Percentiles rank a stretch among this genome's conserved stretches.
Evolutionary conservation across 202 grass and related monocot genomes (phyloP).

Genomic region (Panicum virgatum): DNA sequence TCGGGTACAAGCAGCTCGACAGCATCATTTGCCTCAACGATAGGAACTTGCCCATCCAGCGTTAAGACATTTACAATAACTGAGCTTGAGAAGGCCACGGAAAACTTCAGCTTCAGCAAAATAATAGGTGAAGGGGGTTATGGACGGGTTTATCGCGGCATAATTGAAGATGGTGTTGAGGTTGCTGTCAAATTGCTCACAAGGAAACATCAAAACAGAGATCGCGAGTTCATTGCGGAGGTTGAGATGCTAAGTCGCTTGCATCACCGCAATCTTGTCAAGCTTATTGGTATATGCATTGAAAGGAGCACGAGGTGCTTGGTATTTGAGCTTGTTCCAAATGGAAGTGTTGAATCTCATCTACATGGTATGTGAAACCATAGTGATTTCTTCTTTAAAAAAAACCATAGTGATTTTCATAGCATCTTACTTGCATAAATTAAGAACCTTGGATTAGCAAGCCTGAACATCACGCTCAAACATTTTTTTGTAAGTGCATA

Average conservation of each 20-base stretch:
- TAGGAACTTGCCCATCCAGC: slow-evolving; percentile 46
- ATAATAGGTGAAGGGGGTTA: slow-evolving; percentile 83
- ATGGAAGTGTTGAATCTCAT: slow-evolving; percentile 80
- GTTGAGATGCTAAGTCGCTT: slow-evolving; percentile 78
- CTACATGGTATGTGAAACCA: slow-evolving; percentile 58
- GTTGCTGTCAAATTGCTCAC: slow-evolving; percentile 85
- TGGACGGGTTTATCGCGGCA: slow-evolving; percentile 67
- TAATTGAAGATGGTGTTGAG: slow-evolving; percentile 58
- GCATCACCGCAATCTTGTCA: slow-evolving; percentile 85
- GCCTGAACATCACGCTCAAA: not conserved
- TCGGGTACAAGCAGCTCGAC: slow-evolving; percentile 58
- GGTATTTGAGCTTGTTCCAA: slow-evolving; percentile 74
- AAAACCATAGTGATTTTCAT: slow-evolving; percentile 11
- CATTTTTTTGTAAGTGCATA: not conserved
- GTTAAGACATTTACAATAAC: slow-evolving; percentile 67
- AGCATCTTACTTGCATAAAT: not conserved
- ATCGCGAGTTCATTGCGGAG: slow-evolving; percentile 80
- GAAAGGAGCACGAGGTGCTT: slow-evolving; percentile 60
- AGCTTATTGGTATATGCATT: slow-evolving; percentile 72
- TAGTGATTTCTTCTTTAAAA: no score
- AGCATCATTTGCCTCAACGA: slow-evolving; percentile 63
- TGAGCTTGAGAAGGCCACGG: slow-evolving; percentile 76
- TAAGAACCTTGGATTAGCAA: not conserved
- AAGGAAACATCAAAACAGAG: slow-evolving; percentile 60
- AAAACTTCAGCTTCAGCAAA: slow-evolving; percentile 62